Evolutionary conservation across 2,329 filamentous ascomycete species (phyloP), one percentile per base, ranked within the genome.

Genomic region (Verticillium zaregamsianum): DNA sequence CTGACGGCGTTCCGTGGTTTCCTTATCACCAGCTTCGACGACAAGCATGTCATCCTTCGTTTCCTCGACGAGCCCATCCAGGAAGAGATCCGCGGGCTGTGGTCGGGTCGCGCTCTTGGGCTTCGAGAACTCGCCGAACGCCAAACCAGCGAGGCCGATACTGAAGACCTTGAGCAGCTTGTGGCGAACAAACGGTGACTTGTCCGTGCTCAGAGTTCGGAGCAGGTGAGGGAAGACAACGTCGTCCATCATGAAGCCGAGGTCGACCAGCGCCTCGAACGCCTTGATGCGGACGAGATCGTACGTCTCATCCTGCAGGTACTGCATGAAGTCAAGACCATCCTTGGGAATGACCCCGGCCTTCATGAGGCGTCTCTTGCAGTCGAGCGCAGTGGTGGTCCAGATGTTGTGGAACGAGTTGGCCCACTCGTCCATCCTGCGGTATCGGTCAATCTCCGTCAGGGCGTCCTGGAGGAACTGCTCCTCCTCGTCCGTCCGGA

Each of bases 361-460:
- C 73, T 88, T 87, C 86, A 89, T 89, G 59, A 90, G 74, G 49
- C 77, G 78, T 68, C 82, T 80, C 68, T 87, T 85, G 61, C 87
- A 87, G 61, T 87, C 82, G 54, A 90, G 73, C 4, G 84, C 84
- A 20, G 87, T 83, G 64, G 82, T 80, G 20, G 87, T 88, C 80
- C 86, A 87, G 60, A 87, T 81, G 64, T 90, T 90, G 63, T 89
- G 86, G 68, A 88, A 89, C 3, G 87, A 89, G 63, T 84, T 79
- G 17, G 85, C 85, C 82, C 88, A 90, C 69, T 90, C 86, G 68
- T 90, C 88, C 75, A 87, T 87, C 25, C 87, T 80, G 57, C 87
- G 81, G 66, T 88, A 86, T 59, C 87, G 81, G 67, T 90, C 86
- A 56, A 90, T 88, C 70, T 89, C 86, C 60, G 85, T 84, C 55